Percentiles rank a stretch among this genome's conserved stretches.
phyloP scores from a whole-genome alignment of 208 protist genomes.

The Leishmania turanica region DNA sequence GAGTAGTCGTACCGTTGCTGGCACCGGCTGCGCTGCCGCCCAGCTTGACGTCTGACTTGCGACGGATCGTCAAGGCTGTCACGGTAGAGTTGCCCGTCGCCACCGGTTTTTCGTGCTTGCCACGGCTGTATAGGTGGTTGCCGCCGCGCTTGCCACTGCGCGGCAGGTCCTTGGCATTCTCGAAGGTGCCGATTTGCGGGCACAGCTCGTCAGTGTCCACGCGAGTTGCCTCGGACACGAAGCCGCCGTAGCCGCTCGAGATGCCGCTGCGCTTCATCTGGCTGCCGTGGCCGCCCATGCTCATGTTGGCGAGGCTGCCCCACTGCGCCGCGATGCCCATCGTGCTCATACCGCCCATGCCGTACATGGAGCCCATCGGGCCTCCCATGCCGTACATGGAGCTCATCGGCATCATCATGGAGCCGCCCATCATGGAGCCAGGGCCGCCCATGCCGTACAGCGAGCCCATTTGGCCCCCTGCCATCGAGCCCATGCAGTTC shows the following conservation, averaged over 20 bases:
- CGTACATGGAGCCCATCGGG: constrained; percentile 29
- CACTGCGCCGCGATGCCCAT: constrained; percentile 63
- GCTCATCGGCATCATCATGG: constrained; percentile 19
- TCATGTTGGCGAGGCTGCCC: constrained; percentile 64
- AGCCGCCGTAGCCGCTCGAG: constrained; percentile 48
- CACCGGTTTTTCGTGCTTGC: constrained; percentile 53
- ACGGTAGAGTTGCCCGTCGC: constrained; percentile 44
- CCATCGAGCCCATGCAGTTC: not conserved
- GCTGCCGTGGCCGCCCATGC: constrained; percentile 11
- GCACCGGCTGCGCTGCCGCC: not conserved
- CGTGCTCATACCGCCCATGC: constrained; percentile 41
- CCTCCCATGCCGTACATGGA: constrained; percentile 32
- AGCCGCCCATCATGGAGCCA: constrained; percentile 23
- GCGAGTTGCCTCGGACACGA: constrained; percentile 26
- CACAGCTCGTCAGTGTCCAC: constrained; percentile 45
- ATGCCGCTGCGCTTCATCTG: constrained; percentile 33
- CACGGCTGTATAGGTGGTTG: constrained; percentile 56
- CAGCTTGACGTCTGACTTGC: constrained; percentile 26
- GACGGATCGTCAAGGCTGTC: constrained; percentile 49
- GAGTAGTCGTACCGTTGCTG: not conserved
- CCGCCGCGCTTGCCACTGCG: constrained; percentile 77
- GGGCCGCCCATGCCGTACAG: constrained; percentile 24
- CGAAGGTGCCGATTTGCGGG: constrained; percentile 58
- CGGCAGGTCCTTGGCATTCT: constrained; percentile 47
- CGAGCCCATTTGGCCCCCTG: not conserved